Evolutionary conservation across 345 rosid species (phyloP), one percentile per base, ranked within the genome.

Genomic region (Euclidium syriacum): DNA sequence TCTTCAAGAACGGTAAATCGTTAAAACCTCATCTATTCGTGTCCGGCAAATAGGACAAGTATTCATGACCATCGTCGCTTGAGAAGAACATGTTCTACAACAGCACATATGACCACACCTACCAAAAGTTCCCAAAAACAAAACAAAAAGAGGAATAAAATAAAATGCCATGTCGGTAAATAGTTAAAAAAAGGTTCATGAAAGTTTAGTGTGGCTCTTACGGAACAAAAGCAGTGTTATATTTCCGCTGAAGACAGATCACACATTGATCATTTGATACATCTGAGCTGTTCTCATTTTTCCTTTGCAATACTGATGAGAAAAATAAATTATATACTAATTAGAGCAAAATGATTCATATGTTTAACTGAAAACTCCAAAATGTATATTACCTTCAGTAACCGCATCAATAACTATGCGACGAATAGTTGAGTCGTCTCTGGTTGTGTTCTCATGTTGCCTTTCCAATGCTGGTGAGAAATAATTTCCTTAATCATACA

Each of bases 21-120:
- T 86, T 38, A 91, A 84, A 42, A 78, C 67, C 70, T 66, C 78
- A 50, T 78, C 80, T 60, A 85, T 78, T 44, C 72, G 78, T 65
- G 75, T 48, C 67, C 96, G 81, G 68, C 96, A 86, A 57, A 91
- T 85, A 29, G 94, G 98, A 42, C 96, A 88, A 52, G 52, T 70
- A 42, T 64, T 77, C 67, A 82, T 48, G 17, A 62, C 79, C 0
- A 76, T 79, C 30, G n/a, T n/a, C n/a, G n/a, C n/a, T n/a, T n/a
- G n/a, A n/a, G n/a, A n/a, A n/a, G 87, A 77, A 78, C 98, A 91
- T 19, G 82, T n/a, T n/a, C 34, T 65, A 73, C 98, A 91, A 58
- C 96, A 84, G 77, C 96, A 88, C 92, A 88, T 79, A 71, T 88
- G 98, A 47, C 92, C 96, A 64, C 98, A 91, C 81, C 95, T 91